These are phyloP conservation scores for Citeromyces hawaiiensis DNA, from an alignment of 1,139 yeast genomes.

Conservation along the genomic window DNA sequence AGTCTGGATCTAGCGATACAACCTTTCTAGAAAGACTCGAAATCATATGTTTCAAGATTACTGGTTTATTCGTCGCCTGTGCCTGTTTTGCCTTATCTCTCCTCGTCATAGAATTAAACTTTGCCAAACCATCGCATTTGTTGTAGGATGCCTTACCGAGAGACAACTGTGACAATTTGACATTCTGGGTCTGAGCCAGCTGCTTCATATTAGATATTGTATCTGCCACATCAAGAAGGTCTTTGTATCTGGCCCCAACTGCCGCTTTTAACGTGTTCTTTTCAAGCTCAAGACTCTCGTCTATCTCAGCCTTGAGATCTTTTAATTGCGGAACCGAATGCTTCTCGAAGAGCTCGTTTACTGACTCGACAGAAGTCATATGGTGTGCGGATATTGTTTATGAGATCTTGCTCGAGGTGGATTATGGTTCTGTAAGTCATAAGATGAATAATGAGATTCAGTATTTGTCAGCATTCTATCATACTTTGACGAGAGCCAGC, in stretches of 20 bases:
- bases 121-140: conserved; percentile 9
- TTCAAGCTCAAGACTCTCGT: conserved; percentile 13
- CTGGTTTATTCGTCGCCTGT: conserved; percentile 8
- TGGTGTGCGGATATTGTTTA: not conserved
- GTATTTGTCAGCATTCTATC: no score
- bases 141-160: conserved; percentile 14
- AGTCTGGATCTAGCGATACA: not conserved
- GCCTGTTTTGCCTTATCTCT: conserved; percentile 3
- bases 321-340: conserved; percentile 15
- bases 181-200: conserved; percentile 18
- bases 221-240: conserved; percentile 56
- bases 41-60: conserved; percentile 12
- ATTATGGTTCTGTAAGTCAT: no score
- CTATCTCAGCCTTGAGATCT: conserved; percentile 8
- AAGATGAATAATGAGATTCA: no score
- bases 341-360: conserved; percentile 11
- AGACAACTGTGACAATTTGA: conserved; percentile 11
- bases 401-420: no score
- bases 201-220: conserved; percentile 43
- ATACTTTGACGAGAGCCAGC: no score
- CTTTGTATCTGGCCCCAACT: conserved; percentile 57
- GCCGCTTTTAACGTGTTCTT: conserved; percentile 35
- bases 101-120: conserved; percentile 7
- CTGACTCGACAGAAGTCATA: not conserved
- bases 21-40: conserved; percentile 8